Conservation (phyloP, 257 asterid genomes). For the Penstemon davidsonii region DNA sequence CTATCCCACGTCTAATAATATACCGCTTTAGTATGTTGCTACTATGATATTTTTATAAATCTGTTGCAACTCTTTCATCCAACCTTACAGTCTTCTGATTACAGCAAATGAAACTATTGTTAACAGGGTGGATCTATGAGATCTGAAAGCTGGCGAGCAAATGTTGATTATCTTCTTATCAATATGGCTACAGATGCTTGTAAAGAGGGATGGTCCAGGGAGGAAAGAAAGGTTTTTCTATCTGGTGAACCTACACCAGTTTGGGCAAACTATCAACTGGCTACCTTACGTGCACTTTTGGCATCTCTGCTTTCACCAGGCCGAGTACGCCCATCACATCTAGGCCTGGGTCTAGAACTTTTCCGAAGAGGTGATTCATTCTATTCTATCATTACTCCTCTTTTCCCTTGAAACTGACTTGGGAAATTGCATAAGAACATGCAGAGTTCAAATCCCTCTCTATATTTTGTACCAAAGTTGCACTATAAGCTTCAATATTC, state of each 20-base stretch:
- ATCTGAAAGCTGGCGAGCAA: slow-evolving; percentile 70
- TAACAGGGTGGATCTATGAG: slow-evolving; percentile 73
- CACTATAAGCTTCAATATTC: background rate
- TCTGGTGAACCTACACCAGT: slow-evolving; percentile 38
- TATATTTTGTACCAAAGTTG: background rate
- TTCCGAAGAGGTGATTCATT: slow-evolving; percentile 60
- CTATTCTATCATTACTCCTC: slow-evolving; percentile 10
- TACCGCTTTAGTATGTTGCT: background rate
- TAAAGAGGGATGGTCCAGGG: slow-evolving; percentile 59
- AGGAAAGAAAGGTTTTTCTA: slow-evolving; percentile 34
- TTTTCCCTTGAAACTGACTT: background rate
- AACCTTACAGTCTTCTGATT: slow-evolving; percentile 19
- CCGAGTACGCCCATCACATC: slow-evolving; percentile 63
- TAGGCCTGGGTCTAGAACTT: slow-evolving; percentile 61
- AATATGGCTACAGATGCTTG: slow-evolving; percentile 64
- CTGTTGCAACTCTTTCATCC: background rate
- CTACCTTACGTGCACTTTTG: slow-evolving; percentile 81
- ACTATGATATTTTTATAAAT: background rate
- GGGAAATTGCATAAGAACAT: background rate
- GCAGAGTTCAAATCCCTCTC: background rate
- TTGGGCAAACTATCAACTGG: slow-evolving; percentile 65
- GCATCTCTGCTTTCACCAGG: slow-evolving; percentile 89
- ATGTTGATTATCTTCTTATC: slow-evolving; percentile 66
- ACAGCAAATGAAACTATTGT: slow-evolving; percentile 10
- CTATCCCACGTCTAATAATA: background rate